These are phyloP conservation scores for Fraxinus anomala DNA, from an alignment of 257 asterid species.

Conservation along the genomic window DNA sequence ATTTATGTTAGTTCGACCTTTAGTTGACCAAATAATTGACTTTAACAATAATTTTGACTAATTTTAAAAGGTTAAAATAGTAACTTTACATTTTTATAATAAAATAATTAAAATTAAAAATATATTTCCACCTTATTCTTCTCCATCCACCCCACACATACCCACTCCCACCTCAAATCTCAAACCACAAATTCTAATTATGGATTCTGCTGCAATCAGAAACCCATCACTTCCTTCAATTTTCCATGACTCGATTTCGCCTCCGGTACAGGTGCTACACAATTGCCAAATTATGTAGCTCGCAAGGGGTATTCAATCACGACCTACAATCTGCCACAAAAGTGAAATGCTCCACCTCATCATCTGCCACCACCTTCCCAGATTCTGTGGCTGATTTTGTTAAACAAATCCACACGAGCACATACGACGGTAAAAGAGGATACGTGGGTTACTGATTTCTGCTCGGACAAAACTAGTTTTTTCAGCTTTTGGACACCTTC, in stretches of 20 bases:
- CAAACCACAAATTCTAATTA: no score
- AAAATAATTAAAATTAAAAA: no score
- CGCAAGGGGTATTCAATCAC: constrained; percentile 40
- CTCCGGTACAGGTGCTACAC: constrained; percentile 5
- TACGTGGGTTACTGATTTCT: neutral
- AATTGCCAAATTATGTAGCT: constrained; percentile 42
- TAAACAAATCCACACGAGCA: constrained; percentile 36
- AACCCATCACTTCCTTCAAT: constrained; percentile 36
- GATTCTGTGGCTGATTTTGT: constrained; percentile 15
- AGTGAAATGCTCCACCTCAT: constrained; percentile 37
- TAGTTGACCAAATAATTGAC: no score
- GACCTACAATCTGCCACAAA: constrained; percentile 36
- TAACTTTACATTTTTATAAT: no score
- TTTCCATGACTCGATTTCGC: constrained; percentile 17
- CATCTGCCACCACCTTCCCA: constrained; percentile 26
- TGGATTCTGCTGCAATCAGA: constrained; percentile 16
- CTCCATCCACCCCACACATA: no score
- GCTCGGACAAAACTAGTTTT: neutral
- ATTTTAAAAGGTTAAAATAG: no score
- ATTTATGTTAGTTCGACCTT: no score
- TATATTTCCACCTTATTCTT: no score
- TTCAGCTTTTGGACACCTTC: constrained; percentile 27
- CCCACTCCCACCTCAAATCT: no score
- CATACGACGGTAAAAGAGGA: constrained; percentile 31
- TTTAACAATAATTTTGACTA: no score